These are phyloP conservation scores for Melampsora medusae DNA, from an alignment of 1,284 basidiomycete species.

Conservation along the genomic window DNA sequence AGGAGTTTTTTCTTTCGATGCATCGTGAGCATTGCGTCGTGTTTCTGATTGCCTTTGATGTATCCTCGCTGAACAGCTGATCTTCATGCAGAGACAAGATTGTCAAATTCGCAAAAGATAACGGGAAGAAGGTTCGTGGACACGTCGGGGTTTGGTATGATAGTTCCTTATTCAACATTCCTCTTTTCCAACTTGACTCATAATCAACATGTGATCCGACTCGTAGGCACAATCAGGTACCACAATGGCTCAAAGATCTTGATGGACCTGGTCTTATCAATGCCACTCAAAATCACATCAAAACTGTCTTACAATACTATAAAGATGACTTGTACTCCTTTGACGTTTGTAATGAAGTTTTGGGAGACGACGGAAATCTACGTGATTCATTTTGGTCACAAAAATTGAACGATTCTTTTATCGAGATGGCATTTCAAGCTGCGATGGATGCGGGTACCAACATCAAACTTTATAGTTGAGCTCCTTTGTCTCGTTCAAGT, in stretches of 20 bases:
- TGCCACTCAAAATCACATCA: slow-evolving; percentile 10
- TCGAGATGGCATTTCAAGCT: slow-evolving; percentile 15
- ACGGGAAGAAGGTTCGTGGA: neutral
- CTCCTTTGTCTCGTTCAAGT: neutral
- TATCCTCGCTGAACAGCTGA: neutral
- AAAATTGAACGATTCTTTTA: slow-evolving; percentile 2
- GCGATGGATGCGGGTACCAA: neutral
- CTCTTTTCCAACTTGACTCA: neutral
- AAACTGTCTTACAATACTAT: neutral
- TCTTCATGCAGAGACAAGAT: neutral
- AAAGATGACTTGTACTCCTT: neutral
- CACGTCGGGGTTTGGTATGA: neutral
- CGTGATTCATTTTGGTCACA: slow-evolving; percentile 5
- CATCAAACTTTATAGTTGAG: neutral
- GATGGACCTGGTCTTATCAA: neutral
- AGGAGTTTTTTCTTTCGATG: neutral
- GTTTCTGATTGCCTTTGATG: neutral
- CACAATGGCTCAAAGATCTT: neutral
- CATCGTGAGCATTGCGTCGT: neutral
- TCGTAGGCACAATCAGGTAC: slow-evolving; percentile 2
- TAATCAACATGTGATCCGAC: neutral
- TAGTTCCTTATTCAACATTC: neutral
- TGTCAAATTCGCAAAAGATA: neutral
- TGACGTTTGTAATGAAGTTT: slow-evolving; percentile 11
- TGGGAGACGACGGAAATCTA: slow-evolving; percentile 7